Conservation (phyloP, 805 yeast genomes). For the Zygosaccharomyces pseudorouxii region DNA sequence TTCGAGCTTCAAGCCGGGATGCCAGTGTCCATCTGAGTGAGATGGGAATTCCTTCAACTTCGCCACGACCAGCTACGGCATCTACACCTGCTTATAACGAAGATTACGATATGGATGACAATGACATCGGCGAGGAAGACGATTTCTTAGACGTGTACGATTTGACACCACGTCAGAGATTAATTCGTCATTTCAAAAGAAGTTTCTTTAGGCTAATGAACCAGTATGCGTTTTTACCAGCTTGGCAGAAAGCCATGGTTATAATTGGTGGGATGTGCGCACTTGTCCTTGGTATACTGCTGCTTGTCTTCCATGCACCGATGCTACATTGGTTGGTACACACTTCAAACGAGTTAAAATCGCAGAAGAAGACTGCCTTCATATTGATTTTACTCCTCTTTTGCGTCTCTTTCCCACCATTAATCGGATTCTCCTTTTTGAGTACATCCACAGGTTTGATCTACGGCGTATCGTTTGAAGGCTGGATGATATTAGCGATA, state of each 20-base stretch:
- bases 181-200: conserved; percentile 21
- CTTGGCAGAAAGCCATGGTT: conserved; percentile 24
- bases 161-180: conserved; percentile 33
- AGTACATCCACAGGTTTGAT: conserved; percentile 70
- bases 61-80: background rate
- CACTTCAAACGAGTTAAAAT: conserved; percentile 44
- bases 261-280: conserved; percentile 14
- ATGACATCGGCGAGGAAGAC: conserved; percentile 21
- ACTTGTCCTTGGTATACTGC: conserved; percentile 15
- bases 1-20: background rate
- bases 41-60: background rate
- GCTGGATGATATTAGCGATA: conserved; percentile 71
- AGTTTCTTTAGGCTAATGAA: conserved; percentile 11
- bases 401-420: conserved; percentile 82
- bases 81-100: conserved; percentile 2
- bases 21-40: background rate
- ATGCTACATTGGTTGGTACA: conserved; percentile 35
- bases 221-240: conserved; percentile 18
- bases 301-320: conserved; percentile 27
- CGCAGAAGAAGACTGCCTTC: conserved; percentile 39
- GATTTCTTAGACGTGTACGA: conserved; percentile 33
- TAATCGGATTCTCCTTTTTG: conserved; percentile 73
- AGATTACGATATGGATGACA: conserved; percentile 5
- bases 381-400: conserved; percentile 52
- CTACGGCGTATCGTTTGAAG: conserved; percentile 67